Evolutionary conservation across 345 rosid genomes (phyloP).

Genomic region (Carallia brachiata): DNA sequence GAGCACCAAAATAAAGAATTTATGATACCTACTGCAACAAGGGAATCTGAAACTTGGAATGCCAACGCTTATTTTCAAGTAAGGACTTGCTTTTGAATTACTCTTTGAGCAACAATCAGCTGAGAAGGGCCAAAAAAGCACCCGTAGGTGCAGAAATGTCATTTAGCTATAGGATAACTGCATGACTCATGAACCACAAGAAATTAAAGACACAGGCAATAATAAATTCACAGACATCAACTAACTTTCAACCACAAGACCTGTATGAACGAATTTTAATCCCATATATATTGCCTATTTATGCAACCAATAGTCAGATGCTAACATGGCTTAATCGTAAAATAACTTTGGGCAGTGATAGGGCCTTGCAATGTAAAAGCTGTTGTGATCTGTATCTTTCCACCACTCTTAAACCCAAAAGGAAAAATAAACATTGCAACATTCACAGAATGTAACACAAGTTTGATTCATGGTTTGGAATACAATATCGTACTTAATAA

Average conservation of each 20-base stretch:
- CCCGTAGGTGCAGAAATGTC: constrained; percentile 32
- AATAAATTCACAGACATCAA: background rate
- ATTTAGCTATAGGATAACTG: background rate
- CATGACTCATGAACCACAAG: background rate
- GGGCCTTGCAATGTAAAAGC: no score
- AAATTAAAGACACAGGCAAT: background rate
- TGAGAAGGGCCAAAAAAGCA: constrained; percentile 87
- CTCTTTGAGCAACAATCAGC: constrained; percentile 69
- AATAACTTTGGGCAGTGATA: no score
- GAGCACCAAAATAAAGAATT: background rate
- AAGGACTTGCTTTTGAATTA: constrained; percentile 72
- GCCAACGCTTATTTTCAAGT: constrained; percentile 54
- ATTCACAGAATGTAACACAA: background rate
- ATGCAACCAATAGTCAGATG: no score
- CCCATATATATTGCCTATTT: no score
- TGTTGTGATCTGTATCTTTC: no score
- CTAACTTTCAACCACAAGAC: background rate
- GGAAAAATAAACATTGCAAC: background rate
- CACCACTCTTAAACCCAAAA: background rate
- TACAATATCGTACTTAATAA: background rate
- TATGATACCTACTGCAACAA: constrained; percentile 34
- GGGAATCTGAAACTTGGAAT: constrained; percentile 25
- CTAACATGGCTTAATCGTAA: no score
- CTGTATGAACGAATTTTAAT: no score
- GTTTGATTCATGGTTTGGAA: background rate